These are phyloP conservation scores for Laburnicola sp. DNA, from an alignment of 2,329 filamentous ascomycete species.

Conservation along the genomic window DNA sequence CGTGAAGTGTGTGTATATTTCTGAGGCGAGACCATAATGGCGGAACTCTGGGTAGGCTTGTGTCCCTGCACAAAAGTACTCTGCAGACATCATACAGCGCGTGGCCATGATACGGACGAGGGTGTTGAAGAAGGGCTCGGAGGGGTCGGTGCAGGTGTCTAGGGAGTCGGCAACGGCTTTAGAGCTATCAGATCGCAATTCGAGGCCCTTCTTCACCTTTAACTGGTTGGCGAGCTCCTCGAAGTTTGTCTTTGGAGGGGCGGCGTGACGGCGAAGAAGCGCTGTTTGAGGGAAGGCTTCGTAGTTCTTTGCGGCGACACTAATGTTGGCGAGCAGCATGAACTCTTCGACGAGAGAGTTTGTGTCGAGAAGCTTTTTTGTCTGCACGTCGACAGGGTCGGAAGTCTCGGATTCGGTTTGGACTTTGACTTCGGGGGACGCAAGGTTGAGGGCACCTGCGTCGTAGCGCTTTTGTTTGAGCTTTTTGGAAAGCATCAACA, in stretches of 20 bases:
- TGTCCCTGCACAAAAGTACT: constrained; percentile 95
- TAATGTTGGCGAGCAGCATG: constrained; percentile 98
- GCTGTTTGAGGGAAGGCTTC: constrained; percentile 93
- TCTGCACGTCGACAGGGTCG: constrained; percentile 94
- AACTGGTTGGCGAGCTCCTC: constrained; percentile 91
- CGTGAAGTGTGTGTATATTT: constrained; percentile 99
- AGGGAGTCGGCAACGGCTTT: constrained; percentile 92
- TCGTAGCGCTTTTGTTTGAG: constrained; percentile 92
- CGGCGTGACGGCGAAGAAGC: constrained; percentile 85
- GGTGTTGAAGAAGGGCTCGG: constrained; percentile 97
- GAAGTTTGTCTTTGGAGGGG: constrained; percentile 94
- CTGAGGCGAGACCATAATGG: constrained; percentile 92
- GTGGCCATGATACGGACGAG: constrained; percentile 96
- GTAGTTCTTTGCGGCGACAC: constrained; percentile 88
- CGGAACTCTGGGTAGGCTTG: constrained; percentile 93
- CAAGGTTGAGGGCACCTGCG: constrained; percentile 90
- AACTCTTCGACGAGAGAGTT: constrained; percentile 99
- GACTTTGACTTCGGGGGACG: constrained; percentile 96
- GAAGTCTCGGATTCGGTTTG: constrained; percentile 95
- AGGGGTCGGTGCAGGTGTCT: constrained; percentile 76
- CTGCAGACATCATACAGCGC: constrained; percentile 97
- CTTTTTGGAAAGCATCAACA: constrained; percentile 88
- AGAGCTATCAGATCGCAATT: constrained; percentile 81
- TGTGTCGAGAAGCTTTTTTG: constrained; percentile 89
- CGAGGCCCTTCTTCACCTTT: constrained; percentile 79